Base-by-base conservation (phyloP, 1,139 yeast species). In the Candida glucosophila region DNA sequence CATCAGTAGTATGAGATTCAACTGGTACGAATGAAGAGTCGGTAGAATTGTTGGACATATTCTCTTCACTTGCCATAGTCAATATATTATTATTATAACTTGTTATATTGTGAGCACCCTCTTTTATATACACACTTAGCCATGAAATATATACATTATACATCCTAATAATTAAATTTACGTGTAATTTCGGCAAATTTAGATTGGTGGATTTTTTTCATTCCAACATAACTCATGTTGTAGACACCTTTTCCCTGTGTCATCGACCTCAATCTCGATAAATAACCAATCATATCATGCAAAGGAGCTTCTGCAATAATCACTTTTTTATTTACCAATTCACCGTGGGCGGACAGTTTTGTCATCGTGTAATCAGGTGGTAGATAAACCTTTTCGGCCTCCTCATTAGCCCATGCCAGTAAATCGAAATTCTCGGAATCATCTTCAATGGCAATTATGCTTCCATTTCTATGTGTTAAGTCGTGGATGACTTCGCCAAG, bases 161-260 rank as follows among this genome's bases (percentile, higher is more conserved):
- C n/a, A 16, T 8, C n/a, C 18, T 16, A 8, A 16, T 16, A 8
- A n/a, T 31, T 39, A 33, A 47, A 36, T 17, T 47, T 55, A 14
- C 39, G 36, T 13, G 41, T 31, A 22, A 53, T 48, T 4, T 46
- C 26, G 11, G 45, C 47, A 31, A 69, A 44, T 28, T 82, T 50
- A 9, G 73, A 71, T 12, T 47, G 47, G 2, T 66, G 55, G 1
- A 76, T 75, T 29, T 73, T 54, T 38, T 75, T 73, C 79, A 85
- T 86, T 3, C 86, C 82, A 26, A 64, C 52, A 37, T 78, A 81
- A 12, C 71, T 67, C 94, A 86, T 82, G 35, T 76, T 75, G 46
- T 82, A 85, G 2, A 77, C 71, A 3, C 92, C 95, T 27, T 95
- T 64, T 2, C 98, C 98, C 44, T 85, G 88, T 1, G 97, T 88